phyloP scores from a whole-genome alignment of 106 monocot genomes.

The Acorus gramineus region DNA sequence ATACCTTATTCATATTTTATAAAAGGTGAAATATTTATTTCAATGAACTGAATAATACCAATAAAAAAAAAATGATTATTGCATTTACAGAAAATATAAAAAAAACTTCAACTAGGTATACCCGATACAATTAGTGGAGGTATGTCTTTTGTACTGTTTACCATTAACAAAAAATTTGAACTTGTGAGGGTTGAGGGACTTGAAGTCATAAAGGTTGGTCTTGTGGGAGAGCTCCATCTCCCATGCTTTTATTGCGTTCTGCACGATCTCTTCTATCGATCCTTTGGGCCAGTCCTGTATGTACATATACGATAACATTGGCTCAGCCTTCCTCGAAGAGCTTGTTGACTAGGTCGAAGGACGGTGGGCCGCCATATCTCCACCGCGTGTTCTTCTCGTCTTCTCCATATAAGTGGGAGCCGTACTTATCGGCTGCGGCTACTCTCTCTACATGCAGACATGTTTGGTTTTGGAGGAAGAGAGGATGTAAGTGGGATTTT shows the following conservation, averaged over 20 bases:
- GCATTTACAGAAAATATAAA: not conserved
- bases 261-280: conserved; percentile 69
- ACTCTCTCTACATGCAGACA: too few relatives aligned
- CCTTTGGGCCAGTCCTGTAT: conserved; percentile 52
- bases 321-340: conserved; percentile 52
- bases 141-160: not conserved
- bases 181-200: conserved; percentile 46
- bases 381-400: conserved; percentile 41
- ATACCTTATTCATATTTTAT: too few relatives aligned
- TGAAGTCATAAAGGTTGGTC: conserved; percentile 47
- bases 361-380: conserved; percentile 44
- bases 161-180: conserved; percentile 56
- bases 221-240: conserved; percentile 89
- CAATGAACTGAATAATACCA: not conserved
- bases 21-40: too few relatives aligned
- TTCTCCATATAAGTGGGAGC: conserved; percentile 29
- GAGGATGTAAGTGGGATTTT: too few relatives aligned
- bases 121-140: too few relatives aligned
- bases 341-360: conserved; percentile 45
- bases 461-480: too few relatives aligned
- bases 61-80: not conserved
- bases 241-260: conserved; percentile 73
- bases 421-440: conserved; percentile 24
- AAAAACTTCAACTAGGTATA: too few relatives aligned
- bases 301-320: conserved; percentile 6